Percentiles rank a stretch among this genome's conserved stretches.
These are phyloP conservation scores for Trametes cinnabarina DNA, from an alignment of 768 basidiomycete species.

Conservation along the genomic window DNA sequence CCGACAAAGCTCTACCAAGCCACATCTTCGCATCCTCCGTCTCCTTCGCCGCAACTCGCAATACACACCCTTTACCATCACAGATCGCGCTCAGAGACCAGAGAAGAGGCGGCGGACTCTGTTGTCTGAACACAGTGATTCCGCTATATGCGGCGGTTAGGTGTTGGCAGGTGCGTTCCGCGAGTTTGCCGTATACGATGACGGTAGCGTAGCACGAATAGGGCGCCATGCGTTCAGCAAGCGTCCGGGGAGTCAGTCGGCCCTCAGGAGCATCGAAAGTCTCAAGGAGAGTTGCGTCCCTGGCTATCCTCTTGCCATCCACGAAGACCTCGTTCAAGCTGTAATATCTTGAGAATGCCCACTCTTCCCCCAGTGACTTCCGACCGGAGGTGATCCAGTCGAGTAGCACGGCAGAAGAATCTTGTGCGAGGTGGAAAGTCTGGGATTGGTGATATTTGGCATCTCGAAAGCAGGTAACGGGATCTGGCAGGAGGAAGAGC, in stretches of 20 bases:
- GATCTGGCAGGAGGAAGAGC: constrained; percentile 85
- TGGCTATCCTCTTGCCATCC: constrained; percentile 61
- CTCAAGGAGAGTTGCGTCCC: constrained; percentile 78
- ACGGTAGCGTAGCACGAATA: constrained; percentile 91
- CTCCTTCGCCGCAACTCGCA: constrained; percentile 74
- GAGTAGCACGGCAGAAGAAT: constrained; percentile 68
- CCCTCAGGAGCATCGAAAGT: constrained; percentile 25
- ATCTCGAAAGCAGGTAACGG: constrained; percentile 86
- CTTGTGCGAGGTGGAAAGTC: constrained; percentile 61
- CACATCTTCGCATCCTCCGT: constrained; percentile 73
- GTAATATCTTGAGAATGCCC: constrained; percentile 83
- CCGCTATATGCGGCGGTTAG: constrained; percentile 49
- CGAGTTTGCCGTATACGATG: constrained; percentile 70
- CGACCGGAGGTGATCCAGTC: constrained; percentile 95
- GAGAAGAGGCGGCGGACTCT: constrained; percentile 56
- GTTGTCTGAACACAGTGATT: constrained; percentile 60
- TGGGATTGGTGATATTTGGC: constrained; percentile 86
- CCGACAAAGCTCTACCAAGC: constrained; percentile 55
- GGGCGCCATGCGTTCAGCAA: constrained; percentile 64
- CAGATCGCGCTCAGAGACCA: constrained; percentile 77
- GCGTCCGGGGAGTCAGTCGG: constrained; percentile 41
- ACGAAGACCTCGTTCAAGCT: constrained; percentile 82
- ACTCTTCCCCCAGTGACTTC: constrained; percentile 79
- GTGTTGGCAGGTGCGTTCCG: constrained; percentile 44
- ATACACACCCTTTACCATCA: constrained; percentile 48